Evolutionary conservation across 140 eudicot genomes (phyloP).

Genomic region (Cichorium intybus): DNA sequence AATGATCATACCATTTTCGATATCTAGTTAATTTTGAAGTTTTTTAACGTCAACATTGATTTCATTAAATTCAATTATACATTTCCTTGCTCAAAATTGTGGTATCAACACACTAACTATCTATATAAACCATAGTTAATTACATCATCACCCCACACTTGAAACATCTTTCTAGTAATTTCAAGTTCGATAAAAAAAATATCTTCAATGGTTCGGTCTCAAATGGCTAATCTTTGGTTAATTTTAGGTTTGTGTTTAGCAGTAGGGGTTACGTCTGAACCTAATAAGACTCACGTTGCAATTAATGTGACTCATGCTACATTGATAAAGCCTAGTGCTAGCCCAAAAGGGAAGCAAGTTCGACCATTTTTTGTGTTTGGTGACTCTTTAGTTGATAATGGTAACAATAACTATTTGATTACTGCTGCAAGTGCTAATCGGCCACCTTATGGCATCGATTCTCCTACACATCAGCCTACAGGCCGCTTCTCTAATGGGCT

Average conservation of each 20-base stretch:
- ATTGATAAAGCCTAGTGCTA: not conserved
- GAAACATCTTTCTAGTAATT: not conserved
- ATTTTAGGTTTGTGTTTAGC: constrained; percentile 18
- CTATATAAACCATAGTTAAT: constrained; percentile 25
- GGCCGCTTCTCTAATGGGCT: constrained; percentile 56
- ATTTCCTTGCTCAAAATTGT: not conserved
- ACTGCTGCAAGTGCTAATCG: constrained; percentile 43
- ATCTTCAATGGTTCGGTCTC: not conserved
- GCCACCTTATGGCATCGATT: constrained; percentile 50
- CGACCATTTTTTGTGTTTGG: constrained; percentile 56
- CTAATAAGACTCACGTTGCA: not conserved
- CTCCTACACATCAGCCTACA: constrained; percentile 34
- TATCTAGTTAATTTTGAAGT: not conserved
- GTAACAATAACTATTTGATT: constrained; percentile 45
- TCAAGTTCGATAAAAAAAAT: not conserved
- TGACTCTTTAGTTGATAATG: constrained; percentile 51
- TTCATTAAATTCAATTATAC: not conserved
- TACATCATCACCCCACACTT: not conserved
- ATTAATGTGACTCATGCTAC: not conserved
- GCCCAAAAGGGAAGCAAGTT: constrained; percentile 19
- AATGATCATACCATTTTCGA: constrained; percentile 3
- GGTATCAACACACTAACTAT: constrained; percentile 11
- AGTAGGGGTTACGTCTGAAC: not conserved
- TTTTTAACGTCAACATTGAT: constrained; percentile 11
- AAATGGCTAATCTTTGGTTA: constrained; percentile 14